Base-by-base conservation (phyloP, 257 asterid genomes). In the Cruciata laevipes region DNA sequence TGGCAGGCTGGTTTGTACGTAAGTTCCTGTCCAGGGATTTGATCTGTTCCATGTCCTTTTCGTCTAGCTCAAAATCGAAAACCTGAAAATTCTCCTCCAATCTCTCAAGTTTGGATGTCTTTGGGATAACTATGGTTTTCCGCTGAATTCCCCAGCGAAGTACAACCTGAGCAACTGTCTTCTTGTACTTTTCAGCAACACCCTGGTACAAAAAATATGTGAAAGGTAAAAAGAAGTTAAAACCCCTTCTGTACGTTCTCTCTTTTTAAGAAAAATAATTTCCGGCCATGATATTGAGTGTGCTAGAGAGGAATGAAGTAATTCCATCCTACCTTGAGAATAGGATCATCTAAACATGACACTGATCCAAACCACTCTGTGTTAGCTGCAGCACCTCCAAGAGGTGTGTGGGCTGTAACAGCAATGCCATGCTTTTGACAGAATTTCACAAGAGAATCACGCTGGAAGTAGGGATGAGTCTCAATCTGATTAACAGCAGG, bases 401-500 rank as follows among this genome's bases (percentile, higher is more conserved):
- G 91, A 65, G 95, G 89, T 1, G 91, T 87, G 76, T 87, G 95
- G 56, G 95, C 95, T 7, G 95, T 87, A 47, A 83, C 84, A 61
- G 78, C 77, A 63, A 87, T 72, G 14, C 80, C 85, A 25, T 87
- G 91, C 79, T 85, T 87, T 68, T 85, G 89, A 61, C 95, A 87
- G 84, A 87, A 87, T 63, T 83, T 87, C 42, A 87, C 86, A 18
- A 87, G 91, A 27, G 89, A 85, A 49, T 82, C 87, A 12, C 95
- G 87, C 62, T 85, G 95, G 80, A 87, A 87, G 67, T 87, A 87
- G 38, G 95, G 91, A 69, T 87, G 91, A 40, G 89, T 78, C 65
- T 87, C 95, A 0, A 87, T 78, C 69, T 87, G 95, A 74, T 85
- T 85, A 65, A 87, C 95, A 23, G 91, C 85, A 52, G 95, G 95